A percentile compares a stretch with the other conserved stretches of the same genome.
Conservation (phyloP, 2,329 filamentous ascomycete species). For the Graphilbum fragrans region DNA sequence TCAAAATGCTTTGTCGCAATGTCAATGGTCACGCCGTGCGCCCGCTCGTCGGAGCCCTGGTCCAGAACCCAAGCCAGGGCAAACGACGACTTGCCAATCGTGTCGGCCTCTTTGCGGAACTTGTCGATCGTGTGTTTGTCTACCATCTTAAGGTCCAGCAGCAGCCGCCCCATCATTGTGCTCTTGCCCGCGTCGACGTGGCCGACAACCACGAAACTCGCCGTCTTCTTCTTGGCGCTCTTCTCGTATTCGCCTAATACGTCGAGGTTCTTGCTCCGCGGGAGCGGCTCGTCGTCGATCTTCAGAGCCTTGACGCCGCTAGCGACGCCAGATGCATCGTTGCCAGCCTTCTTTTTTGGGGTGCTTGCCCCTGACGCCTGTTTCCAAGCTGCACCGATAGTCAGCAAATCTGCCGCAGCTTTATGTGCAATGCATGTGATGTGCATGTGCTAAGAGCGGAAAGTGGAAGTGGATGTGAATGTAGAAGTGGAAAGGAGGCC, state of each 20-base stretch:
- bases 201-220: slow-evolving; percentile 88
- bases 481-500: background rate
- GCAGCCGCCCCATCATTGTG: slow-evolving; percentile 88
- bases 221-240: slow-evolving; percentile 62
- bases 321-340: slow-evolving; percentile 13
- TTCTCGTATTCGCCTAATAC: slow-evolving; percentile 73
- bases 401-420: slow-evolving; percentile 12
- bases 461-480: background rate
- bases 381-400: background rate
- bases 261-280: slow-evolving; percentile 69
- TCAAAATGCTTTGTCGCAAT: slow-evolving; percentile 93
- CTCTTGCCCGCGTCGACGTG: slow-evolving; percentile 98
- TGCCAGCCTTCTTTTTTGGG: slow-evolving; percentile 26
- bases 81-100: slow-evolving; percentile 88
- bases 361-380: slow-evolving; percentile 1
- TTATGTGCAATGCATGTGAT: background rate
- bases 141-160: slow-evolving; percentile 80
- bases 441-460: too few relatives aligned
- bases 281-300: slow-evolving; percentile 38
- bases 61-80: slow-evolving; percentile 96
- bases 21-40: slow-evolving; percentile 88
- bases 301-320: slow-evolving; percentile 27
- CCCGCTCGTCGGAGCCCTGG: slow-evolving; percentile 78
- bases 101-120: slow-evolving; percentile 78
- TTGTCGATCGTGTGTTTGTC: slow-evolving; percentile 82